Evolutionary conservation across 2,329 filamentous ascomycete species (phyloP), one percentile per base, ranked within the genome.

Genomic region (Fonsecaea monophora): DNA sequence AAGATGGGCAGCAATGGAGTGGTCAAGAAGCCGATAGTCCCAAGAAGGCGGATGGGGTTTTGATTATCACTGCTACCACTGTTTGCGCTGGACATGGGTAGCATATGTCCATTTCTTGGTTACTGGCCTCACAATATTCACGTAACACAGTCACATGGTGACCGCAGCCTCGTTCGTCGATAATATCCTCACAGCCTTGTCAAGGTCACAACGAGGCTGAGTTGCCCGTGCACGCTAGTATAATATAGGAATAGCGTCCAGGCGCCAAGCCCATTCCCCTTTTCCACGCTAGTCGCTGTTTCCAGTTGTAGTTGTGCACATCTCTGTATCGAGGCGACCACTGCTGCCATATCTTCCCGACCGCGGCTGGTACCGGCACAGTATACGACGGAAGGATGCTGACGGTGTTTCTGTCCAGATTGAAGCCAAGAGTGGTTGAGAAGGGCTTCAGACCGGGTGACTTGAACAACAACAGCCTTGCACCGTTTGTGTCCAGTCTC

Each of bases 1-100:
- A 73, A 71, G 57, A 71, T 60, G 57, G 72, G 72, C 35, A 72
- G 67, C 38, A 70, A 73, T 65, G 72, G 72, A 13, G 71, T 74
- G 12, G 72, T 74, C 15, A 74, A 70, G 63, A 74, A 73, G 56
- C 72, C 72, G 5, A 58, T 71, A n/a, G 62, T 70, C 37, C 63
- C 64, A 7, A 67, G 71, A 50, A 63, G 70, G 56, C 66, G 70
- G 53, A 71, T 74, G 60, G 72, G 72, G 37, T 72, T 73, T 55
- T 73, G 59, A 60, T 30, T 13, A 9, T 15, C 1, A 32, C 15
- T 25, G 2, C 30, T 50, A 40, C 21, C 40, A 60, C 21, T 25
- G 18, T 30, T 25, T 15, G 10, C 45, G 12, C 4, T 50, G 21
- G 10, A 1, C 32, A 60, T 48, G 1, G 34, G 30, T 12, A 32